phyloP scores from a whole-genome alignment of 495 filamentous ascomycete genomes.

The Annulohypoxylon bovei region DNA sequence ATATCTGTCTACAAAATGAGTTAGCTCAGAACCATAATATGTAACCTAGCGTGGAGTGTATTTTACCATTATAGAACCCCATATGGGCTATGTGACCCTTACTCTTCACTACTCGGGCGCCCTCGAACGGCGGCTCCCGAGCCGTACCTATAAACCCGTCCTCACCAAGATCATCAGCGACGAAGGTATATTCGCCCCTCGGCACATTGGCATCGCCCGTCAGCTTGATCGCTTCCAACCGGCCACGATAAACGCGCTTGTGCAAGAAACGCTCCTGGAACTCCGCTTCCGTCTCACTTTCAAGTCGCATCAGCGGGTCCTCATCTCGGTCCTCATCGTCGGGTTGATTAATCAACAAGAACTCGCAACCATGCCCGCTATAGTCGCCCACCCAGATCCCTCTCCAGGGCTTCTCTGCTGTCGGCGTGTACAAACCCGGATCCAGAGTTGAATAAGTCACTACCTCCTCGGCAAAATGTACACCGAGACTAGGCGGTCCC shows the following conservation, averaged over 20 bases:
- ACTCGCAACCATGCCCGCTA: slow-evolving; percentile 87
- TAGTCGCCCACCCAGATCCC: slow-evolving; percentile 96
- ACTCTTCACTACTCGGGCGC: slow-evolving; percentile 78
- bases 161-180: slow-evolving; percentile 77
- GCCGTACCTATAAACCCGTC: slow-evolving; percentile 65
- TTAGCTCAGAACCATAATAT: slow-evolving; percentile 3
- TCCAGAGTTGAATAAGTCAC: slow-evolving; percentile 81
- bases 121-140: slow-evolving; percentile 73
- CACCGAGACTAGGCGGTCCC: slow-evolving; percentile 51
- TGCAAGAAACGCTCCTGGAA: slow-evolving; percentile 51
- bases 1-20: slow-evolving; percentile 67
- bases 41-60: background rate
- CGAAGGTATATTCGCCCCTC: slow-evolving; percentile 82
- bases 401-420: slow-evolving; percentile 78
- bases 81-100: slow-evolving; percentile 78
- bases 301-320: slow-evolving; percentile 44
- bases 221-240: slow-evolving; percentile 83
- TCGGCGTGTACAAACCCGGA: slow-evolving; percentile 76
- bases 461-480: slow-evolving; percentile 70
- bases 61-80: slow-evolving; percentile 75
- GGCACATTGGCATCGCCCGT: slow-evolving; percentile 92
- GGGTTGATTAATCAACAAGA: slow-evolving; percentile 79
- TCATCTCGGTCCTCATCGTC: slow-evolving; percentile 52
- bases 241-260: slow-evolving; percentile 62
- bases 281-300: slow-evolving; percentile 52